Base-by-base conservation (phyloP, 257 asterid species). In the Rehmannia glutinosa region DNA sequence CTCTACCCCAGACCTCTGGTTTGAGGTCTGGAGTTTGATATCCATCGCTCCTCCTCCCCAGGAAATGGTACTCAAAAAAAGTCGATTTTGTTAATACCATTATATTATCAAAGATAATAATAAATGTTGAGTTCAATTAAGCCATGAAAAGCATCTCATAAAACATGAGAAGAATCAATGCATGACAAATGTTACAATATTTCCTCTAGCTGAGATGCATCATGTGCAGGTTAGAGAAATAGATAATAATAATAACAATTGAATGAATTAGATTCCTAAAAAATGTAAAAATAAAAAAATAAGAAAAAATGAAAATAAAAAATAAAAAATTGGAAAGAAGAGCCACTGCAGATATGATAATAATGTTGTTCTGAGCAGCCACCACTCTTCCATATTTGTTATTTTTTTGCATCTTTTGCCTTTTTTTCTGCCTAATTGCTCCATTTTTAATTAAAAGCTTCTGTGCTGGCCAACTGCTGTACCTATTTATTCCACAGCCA, bases 401-500 rank as follows among this genome's bases (percentile, higher is more conserved):
- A 52, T 70, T 57, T 59, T 50, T 52, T 28, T 39, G 28, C 41
- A 16, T 19, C 54, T 45, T 28, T 47, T 63, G 39, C 61, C 23
- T 66, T 20, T 28, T 38, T 62, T 71, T 58, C 60, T 47, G 42
- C 71, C 79, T 45, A 73, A 53, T 66, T 70, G 73, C 73, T 36
- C 53, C 53, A 46, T 3, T 17, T n/a, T 46, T 46, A 4, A n/a
- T 5, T 6, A 32, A 38, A 8, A 19, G 21, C 60, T 45, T 62
- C 80, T 62, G 42, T 25, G 61, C 71, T 66, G 32, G 8, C 75
- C 73, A 77, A 75, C 42, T 68, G 56, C 45, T 49, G 77, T 46
- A 50, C 81, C 83, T 77, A 63, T 78, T 79, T 68, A 81, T 78
- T 88, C 95, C 89, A 91, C 95, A 74, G 89, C 88, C 87, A 84